A percentile compares a stretch with the other conserved stretches of the same genome.
Evolutionary conservation across 352 stramenopile species (phyloP).

Genomic region (Phytopythium kandeliae): DNA sequence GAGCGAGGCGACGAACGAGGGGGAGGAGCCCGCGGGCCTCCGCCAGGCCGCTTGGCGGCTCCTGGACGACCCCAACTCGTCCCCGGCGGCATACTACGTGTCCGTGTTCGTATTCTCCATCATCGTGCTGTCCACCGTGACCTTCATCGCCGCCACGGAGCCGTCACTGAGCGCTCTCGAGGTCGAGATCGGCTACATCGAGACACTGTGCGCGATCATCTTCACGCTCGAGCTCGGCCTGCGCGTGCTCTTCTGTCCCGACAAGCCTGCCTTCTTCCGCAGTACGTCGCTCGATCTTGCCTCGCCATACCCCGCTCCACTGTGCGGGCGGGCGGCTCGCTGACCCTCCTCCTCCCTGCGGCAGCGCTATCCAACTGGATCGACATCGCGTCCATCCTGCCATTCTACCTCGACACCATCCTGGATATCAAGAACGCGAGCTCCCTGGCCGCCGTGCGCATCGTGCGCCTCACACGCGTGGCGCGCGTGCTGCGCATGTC

Average conservation of each 20-base stretch:
- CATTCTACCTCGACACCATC: constrained; percentile 77
- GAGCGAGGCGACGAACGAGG: background rate
- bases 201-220: constrained; percentile 41
- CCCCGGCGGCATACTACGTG: constrained; percentile 45
- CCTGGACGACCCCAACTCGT: constrained; percentile 73
- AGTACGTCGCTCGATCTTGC: background rate
- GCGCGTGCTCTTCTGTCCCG: constrained; percentile 44
- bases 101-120: constrained; percentile 57
- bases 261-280: constrained; percentile 37
- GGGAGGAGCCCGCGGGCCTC: constrained; percentile 7
- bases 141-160: constrained; percentile 70
- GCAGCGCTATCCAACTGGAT: constrained; percentile 76
- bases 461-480: constrained; percentile 79
- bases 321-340: background rate
- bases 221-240: constrained; percentile 61
- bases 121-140: constrained; percentile 54
- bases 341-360: background rate
- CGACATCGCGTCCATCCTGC: constrained; percentile 78
- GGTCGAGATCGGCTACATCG: constrained; percentile 25
- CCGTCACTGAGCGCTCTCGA: constrained; percentile 28
- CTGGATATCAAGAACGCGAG: constrained; percentile 58
- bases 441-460: constrained; percentile 69
- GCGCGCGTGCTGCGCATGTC: constrained; percentile 86
- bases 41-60: constrained; percentile 37
- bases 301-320: too few relatives aligned